A percentile compares a stretch with the other conserved stretches of the same genome.
These are phyloP conservation scores for Monilinia fructigena DNA, from an alignment of 2,329 filamentous ascomycete species.

Conservation along the genomic window DNA sequence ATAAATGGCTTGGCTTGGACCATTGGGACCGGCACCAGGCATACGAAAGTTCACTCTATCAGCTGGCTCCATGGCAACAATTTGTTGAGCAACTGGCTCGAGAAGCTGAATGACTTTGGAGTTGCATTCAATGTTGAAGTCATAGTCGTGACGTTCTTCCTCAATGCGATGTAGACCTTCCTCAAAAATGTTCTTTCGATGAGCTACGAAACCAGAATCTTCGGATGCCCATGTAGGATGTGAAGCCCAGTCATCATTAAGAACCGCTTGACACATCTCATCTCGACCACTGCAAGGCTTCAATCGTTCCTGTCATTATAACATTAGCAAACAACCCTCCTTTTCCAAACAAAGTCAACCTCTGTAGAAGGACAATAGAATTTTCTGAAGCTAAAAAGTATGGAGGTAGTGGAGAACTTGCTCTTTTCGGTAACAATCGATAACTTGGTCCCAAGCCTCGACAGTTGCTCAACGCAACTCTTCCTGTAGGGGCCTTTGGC, in stretches of 20 bases:
- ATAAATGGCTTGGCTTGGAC: slow-evolving; percentile 94
- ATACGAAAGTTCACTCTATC: slow-evolving; percentile 77
- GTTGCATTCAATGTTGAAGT: slow-evolving; percentile 96
- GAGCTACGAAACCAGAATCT: slow-evolving; percentile 95
- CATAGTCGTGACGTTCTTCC: slow-evolving; percentile 97
- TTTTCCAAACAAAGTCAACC: not conserved
- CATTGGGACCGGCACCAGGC: slow-evolving; percentile 66
- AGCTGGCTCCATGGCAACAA: slow-evolving; percentile 72
- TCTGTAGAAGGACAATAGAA: not conserved
- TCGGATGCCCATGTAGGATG: slow-evolving; percentile 99
- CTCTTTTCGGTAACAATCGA: slow-evolving; percentile 80
- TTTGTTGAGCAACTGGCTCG: slow-evolving; percentile 88
- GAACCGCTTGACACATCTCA: slow-evolving; percentile 85
- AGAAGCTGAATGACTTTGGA: slow-evolving; percentile 93
- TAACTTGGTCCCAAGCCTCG: slow-evolving; percentile 95
- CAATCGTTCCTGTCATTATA: slow-evolving; percentile 63
- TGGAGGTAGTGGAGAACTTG: slow-evolving; percentile 42
- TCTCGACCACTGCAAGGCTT: slow-evolving; percentile 93
- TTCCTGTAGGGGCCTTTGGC: slow-evolving; percentile 70
- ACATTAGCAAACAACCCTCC: slow-evolving; percentile 15
- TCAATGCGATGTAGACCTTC: slow-evolving; percentile 94
- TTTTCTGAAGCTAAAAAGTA: not conserved
- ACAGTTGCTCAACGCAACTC: slow-evolving; percentile 93
- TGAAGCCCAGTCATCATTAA: slow-evolving; percentile 98
- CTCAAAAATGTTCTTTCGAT: slow-evolving; percentile 94